Evolutionary conservation across 2,329 filamentous ascomycete genomes (phyloP), one percentile per base, ranked within the genome.

Genomic region (Cytospora leucostoma): DNA sequence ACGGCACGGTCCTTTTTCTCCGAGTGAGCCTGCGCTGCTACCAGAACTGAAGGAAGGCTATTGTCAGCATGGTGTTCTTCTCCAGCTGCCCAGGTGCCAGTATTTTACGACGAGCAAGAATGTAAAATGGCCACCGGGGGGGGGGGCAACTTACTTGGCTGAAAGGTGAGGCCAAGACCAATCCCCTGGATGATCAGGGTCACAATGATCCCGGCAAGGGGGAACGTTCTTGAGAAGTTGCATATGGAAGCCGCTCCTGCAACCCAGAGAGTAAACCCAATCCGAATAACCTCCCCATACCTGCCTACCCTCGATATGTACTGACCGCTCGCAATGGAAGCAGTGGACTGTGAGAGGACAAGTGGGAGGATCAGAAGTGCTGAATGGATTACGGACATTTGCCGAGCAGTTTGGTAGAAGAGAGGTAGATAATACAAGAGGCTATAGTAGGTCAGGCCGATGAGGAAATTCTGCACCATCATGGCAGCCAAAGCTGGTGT

Each of bases 361-460:
- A 84, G 74, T 0, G 82, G 82, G 8, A 82, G 74, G 4, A 77
- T 79, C 40, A 83, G 71, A 7, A 76, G 76, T 4, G 82, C 83
- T 10, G 83, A 82, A 52, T 79, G 77, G 11, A 65, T 59, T 40
- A 65, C 61, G n/a, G 59, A 47, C 56, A 63, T 63, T 27, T 65
- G 56, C 34, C 64, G 52, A 1, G 78, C 82, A 56, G 83, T 84
- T 66, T 86, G 82, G 62, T 82, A 84, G 70, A 83, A 89, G 0
- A 88, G 74, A 1, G 86, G 86, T 6, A 88, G 71, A 68, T 84
- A 88, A 72, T 87, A 88, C 1, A 88, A 73, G 62, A 81, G 2
- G 80, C 77, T 67, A 66, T 87, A 86, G 68, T 86, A 88, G 1
- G 82, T 81, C 15, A 82, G 76, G 6, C 87, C 85, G 27, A 88